phyloP scores from a whole-genome alignment of 1,139 yeast genomes.

The Scheffersomyces cryptocercus region DNA sequence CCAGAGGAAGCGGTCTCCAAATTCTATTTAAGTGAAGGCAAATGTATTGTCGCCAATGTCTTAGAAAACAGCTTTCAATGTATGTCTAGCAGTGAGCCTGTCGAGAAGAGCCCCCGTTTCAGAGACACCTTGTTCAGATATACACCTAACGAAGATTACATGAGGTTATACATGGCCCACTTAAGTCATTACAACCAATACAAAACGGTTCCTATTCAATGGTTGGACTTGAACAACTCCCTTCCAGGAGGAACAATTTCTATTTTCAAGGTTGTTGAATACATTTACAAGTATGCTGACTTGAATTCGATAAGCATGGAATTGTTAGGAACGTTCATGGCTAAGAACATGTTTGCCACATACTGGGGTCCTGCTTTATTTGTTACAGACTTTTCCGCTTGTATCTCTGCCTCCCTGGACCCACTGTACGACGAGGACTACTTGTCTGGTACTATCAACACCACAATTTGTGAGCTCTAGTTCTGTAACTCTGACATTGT shows the following conservation, averaged over 20 bases:
- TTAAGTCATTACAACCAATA: neutral
- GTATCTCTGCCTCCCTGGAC: constrained; percentile 7
- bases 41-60: neutral
- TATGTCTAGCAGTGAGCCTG: neutral
- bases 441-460: neutral
- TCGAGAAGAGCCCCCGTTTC: neutral
- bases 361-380: constrained; percentile 9
- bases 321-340: constrained; percentile 4
- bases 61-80: neutral
- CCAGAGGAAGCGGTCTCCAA: constrained; percentile 3
- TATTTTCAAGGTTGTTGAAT: constrained; percentile 2
- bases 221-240: constrained; percentile 1
- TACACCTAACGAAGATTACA: constrained; percentile 1
- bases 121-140: constrained; percentile 4
- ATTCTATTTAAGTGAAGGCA: constrained; percentile 5
- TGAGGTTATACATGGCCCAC: neutral
- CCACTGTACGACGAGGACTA: constrained; percentile 5
- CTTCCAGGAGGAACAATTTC: constrained; percentile 7
- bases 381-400: constrained; percentile 7
- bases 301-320: constrained; percentile 6
- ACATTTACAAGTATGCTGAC: constrained; percentile 5
- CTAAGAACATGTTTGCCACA: constrained; percentile 5
- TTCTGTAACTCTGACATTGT: neutral
- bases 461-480: neutral
- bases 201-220: constrained; percentile 1